Conservation (phyloP, 805 yeast genomes). For the Dipodascopsis uninucleata region DNA sequence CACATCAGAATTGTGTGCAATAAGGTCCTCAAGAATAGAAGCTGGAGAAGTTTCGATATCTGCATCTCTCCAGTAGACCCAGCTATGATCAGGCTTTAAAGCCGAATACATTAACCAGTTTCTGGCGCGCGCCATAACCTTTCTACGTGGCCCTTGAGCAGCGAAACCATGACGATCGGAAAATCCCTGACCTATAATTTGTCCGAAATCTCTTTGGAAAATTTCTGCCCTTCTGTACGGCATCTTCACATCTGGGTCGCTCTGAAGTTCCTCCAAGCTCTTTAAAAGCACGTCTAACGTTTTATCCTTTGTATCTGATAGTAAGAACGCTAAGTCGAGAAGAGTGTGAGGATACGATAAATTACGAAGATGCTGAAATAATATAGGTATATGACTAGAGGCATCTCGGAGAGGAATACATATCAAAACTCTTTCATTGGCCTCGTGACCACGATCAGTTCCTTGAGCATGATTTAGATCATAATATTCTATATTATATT, state of each 20-base stretch:
- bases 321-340: conserved; percentile 74
- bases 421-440: conserved; percentile 71
- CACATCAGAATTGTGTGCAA: conserved; percentile 87
- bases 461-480: conserved; percentile 67
- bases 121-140: conserved; percentile 92
- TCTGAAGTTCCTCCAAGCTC: conserved; percentile 56
- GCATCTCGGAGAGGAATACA: conserved; percentile 93
- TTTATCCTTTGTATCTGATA: conserved; percentile 81
- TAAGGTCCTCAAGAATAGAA: conserved; percentile 81
- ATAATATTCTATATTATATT: no score
- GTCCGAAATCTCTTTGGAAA: conserved; percentile 90
- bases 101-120: conserved; percentile 90
- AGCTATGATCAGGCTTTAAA: conserved; percentile 84
- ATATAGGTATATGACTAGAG: conserved; percentile 82
- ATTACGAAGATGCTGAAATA: conserved; percentile 74
- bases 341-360: conserved; percentile 64
- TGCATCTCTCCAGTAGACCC: conserved; percentile 98
- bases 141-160: conserved; percentile 93
- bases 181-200: conserved; percentile 86
- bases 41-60: conserved; percentile 91
- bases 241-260: conserved; percentile 45
- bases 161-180: conserved; percentile 92
- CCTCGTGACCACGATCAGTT: conserved; percentile 69
- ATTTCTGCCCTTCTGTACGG: conserved; percentile 80
- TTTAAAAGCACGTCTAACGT: conserved; percentile 63